Evolutionary conservation across 495 filamentous ascomycete genomes (phyloP).

Genomic region (Aspergillus heteromorphus): DNA sequence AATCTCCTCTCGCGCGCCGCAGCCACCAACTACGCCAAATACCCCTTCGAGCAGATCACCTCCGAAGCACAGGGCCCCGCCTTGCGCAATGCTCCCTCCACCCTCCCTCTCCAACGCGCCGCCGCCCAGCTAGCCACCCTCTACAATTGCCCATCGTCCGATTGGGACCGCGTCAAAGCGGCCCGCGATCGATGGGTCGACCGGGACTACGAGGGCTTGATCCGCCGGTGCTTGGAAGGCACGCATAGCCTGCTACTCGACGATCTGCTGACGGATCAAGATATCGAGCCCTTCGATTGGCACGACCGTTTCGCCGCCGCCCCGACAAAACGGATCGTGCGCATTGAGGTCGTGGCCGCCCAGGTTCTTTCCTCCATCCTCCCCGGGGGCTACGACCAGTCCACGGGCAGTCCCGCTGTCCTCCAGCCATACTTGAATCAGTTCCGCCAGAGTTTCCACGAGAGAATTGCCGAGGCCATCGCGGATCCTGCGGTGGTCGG

Average conservation of each 20-base stretch:
- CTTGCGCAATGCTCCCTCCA: conserved; percentile 51
- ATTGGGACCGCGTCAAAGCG: conserved; percentile 58
- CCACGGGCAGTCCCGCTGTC: not conserved
- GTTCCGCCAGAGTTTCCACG: conserved; percentile 43
- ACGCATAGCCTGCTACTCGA: conserved; percentile 76
- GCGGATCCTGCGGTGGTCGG: conserved; percentile 65
- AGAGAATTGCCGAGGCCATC: conserved; percentile 47
- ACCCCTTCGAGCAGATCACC: conserved; percentile 55
- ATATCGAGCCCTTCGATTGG: conserved; percentile 59
- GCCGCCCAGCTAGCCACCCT: conserved; percentile 61
- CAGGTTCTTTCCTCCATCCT: conserved; percentile 50
- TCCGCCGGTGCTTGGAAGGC: conserved; percentile 61
- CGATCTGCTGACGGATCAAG: conserved; percentile 61
- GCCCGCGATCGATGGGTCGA: conserved; percentile 51
- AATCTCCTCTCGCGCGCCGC: conserved; percentile 53
- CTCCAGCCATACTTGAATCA: conserved; percentile 26
- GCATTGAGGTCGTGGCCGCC: conserved; percentile 74
- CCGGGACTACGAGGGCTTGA: conserved; percentile 53
- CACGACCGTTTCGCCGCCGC: conserved; percentile 62
- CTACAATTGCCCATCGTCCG: conserved; percentile 50
- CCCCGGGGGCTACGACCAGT: conserved; percentile 2
- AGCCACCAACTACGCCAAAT: conserved; percentile 28
- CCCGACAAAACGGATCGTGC: conserved; percentile 69
- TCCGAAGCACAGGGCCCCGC: conserved; percentile 70
- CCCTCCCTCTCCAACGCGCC: conserved; percentile 66